These are phyloP conservation scores for Incumbomyces lentus DNA, from an alignment of 2,329 filamentous ascomycete genomes.

Conservation along the genomic window DNA sequence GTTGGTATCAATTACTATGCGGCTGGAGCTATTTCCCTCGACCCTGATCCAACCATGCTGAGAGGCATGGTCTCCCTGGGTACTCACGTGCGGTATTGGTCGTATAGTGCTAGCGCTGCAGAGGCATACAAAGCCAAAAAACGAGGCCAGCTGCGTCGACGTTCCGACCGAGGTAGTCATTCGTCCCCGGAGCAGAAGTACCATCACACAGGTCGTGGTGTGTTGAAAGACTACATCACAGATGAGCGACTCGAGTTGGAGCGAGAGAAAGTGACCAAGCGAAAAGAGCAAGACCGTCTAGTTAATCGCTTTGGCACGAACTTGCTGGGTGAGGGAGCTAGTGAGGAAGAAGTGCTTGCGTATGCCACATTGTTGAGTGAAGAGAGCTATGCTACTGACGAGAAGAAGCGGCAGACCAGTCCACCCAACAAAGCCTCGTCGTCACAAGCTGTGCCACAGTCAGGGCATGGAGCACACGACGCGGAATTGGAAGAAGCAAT, in stretches of 20 bases:
- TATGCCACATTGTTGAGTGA: slow-evolving; percentile 54
- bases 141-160: slow-evolving; percentile 54
- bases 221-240: slow-evolving; percentile 70
- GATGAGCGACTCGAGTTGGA: slow-evolving; percentile 76
- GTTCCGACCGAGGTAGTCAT: slow-evolving; percentile 56
- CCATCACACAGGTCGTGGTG: slow-evolving; percentile 53
- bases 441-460: slow-evolving; percentile 27
- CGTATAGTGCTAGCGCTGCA: slow-evolving; percentile 71
- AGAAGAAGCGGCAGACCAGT: slow-evolving; percentile 34
- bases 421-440: background rate
- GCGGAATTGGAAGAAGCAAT: slow-evolving; percentile 55
- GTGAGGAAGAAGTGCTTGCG: slow-evolving; percentile 52
- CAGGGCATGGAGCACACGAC: slow-evolving; percentile 32
- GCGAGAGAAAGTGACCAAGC: slow-evolving; percentile 56
- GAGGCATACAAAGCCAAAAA: slow-evolving; percentile 67
- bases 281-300: slow-evolving; percentile 59
- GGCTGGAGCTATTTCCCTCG: slow-evolving; percentile 72
- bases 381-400: slow-evolving; percentile 44
- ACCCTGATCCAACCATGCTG: slow-evolving; percentile 75
- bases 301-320: slow-evolving; percentile 77
- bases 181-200: slow-evolving; percentile 44
- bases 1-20: slow-evolving; percentile 68
- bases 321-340: slow-evolving; percentile 47
- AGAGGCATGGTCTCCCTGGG: slow-evolving; percentile 82
- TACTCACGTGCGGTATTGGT: slow-evolving; percentile 82